phyloP scores from a whole-genome alignment of 805 yeast genomes.

The Candida corydali region DNA sequence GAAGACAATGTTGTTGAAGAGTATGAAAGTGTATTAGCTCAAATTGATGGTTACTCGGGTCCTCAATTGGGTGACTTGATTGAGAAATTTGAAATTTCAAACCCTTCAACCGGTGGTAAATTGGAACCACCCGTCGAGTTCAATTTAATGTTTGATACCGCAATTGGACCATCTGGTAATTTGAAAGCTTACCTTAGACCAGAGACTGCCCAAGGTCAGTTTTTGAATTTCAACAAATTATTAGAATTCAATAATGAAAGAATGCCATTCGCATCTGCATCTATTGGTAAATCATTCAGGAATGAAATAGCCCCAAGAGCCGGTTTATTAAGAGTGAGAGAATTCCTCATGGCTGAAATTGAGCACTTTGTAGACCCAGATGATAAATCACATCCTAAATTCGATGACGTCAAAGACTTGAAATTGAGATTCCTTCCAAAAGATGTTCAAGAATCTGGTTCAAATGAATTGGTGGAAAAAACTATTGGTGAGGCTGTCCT shows the following conservation, averaged over 20 bases:
- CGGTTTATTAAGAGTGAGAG: conserved; percentile 96
- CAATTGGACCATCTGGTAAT: conserved; percentile 97
- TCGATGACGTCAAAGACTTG: conserved; percentile 69
- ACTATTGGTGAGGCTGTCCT: conserved; percentile 89
- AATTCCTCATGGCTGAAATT: conserved; percentile 98
- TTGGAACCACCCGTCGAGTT: conserved; percentile 91
- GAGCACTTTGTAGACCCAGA: conserved; percentile 97
- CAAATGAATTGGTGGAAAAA: conserved; percentile 57
- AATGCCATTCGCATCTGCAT: conserved; percentile 99
- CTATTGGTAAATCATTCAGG: conserved; percentile 97
- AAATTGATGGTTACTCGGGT: conserved; percentile 94
- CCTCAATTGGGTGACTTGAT: conserved; percentile 87
- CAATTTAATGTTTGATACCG: conserved; percentile 98
- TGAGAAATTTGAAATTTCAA: conserved; percentile 74
- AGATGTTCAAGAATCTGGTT: conserved; percentile 83
- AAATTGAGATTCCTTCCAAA: conserved; percentile 78
- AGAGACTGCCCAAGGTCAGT: conserved; percentile 99
- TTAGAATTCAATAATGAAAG: conserved; percentile 91
- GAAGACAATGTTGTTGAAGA: conserved; percentile 77
- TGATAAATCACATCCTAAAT: conserved; percentile 78
- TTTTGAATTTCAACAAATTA: conserved; percentile 88
- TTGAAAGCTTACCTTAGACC: conserved; percentile 95
- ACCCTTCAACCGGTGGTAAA: conserved; percentile 85
- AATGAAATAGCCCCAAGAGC: conserved; percentile 98
- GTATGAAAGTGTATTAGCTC: conserved; percentile 83